These are phyloP conservation scores for Pseudohalonectria lignicola DNA, from an alignment of 2,329 filamentous ascomycete genomes.

Conservation along the genomic window DNA sequence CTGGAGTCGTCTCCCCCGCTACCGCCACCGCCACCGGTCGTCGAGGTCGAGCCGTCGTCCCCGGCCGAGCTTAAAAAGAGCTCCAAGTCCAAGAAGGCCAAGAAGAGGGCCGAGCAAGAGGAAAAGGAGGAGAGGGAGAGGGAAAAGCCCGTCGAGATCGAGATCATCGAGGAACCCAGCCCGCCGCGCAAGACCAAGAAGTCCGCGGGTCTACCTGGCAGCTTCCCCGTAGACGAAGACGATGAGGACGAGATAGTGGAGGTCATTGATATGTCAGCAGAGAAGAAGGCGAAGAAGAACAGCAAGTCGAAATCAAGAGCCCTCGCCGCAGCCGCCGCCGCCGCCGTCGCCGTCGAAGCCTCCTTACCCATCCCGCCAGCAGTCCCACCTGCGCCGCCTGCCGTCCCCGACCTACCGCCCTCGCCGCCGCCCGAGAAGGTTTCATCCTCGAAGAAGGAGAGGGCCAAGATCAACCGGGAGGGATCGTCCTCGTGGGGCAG, in stretches of 20 bases:
- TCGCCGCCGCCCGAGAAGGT: conserved; percentile 39
- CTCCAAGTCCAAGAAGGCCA: conserved; percentile 27
- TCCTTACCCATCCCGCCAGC: conserved; percentile 21
- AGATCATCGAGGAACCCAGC: conserved; percentile 11
- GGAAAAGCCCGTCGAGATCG: no score
- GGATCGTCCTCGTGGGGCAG: conserved; percentile 58
- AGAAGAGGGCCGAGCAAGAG: no score
- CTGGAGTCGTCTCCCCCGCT: conserved; percentile 12
- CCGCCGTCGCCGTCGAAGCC: no score
- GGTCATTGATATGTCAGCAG: conserved; percentile 36
- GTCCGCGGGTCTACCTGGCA: conserved; percentile 14
- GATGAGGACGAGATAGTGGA: conserved; percentile 33
- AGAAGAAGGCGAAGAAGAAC: conserved; percentile 32
- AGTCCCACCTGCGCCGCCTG: conserved; percentile 30
- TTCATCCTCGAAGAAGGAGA: conserved; percentile 53
- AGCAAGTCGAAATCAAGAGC: conserved; percentile 29
- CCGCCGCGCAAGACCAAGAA: conserved; percentile 7
- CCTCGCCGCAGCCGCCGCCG: conserved; percentile 13
- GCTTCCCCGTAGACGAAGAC: conserved; percentile 17
- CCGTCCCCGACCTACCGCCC: conserved; percentile 34
- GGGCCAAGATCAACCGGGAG: conserved; percentile 64
- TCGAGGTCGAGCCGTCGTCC: no score
- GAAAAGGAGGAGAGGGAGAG: no score
- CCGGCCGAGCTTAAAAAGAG: conserved; percentile 29
- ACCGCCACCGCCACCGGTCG: conserved; percentile 25